Percentiles rank a stretch among this genome's conserved stretches.
These are phyloP conservation scores for Vicia villosa DNA, from an alignment of 306 rosid species.

Conservation along the genomic window DNA sequence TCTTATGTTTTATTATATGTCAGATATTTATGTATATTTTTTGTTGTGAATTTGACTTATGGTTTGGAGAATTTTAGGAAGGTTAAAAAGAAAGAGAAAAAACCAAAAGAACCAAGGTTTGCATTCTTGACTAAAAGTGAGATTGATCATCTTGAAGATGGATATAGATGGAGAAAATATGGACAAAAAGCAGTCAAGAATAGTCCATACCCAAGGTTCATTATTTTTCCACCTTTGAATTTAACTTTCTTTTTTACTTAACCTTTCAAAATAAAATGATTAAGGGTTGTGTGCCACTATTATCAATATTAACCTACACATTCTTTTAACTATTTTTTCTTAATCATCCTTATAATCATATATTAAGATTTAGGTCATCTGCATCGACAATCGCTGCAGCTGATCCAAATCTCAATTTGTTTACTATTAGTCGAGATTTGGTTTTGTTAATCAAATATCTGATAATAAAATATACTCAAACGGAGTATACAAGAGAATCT, in stretches of 20 bases:
- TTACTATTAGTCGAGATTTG: no score
- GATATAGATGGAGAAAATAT: slow-evolving; percentile 94
- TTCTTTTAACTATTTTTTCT: not conserved
- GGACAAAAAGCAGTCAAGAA: slow-evolving; percentile 97
- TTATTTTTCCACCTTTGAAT: slow-evolving; percentile 33
- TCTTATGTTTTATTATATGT: slow-evolving; percentile 10
- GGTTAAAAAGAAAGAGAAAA: slow-evolving; percentile 80
- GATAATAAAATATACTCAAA: no score
- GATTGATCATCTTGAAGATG: slow-evolving; percentile 94
- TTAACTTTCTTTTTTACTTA: not conserved
- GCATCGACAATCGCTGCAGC: no score
- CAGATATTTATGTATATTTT: not conserved
- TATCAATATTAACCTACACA: slow-evolving; percentile 20
- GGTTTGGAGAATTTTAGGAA: slow-evolving; percentile 51
- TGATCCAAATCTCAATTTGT: no score
- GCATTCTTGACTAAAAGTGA: slow-evolving; percentile 92
- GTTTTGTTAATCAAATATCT: no score
- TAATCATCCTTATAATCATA: slow-evolving; percentile 1
- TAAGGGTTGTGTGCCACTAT: slow-evolving; percentile 14
- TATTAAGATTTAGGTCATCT: no score
- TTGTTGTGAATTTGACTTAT: slow-evolving; percentile 31
- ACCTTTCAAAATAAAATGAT: slow-evolving; percentile 29
- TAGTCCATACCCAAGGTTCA: slow-evolving; percentile 89
- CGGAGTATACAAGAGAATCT: no score
- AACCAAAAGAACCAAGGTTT: slow-evolving; percentile 70